Base-by-base conservation (phyloP, 1,284 basidiomycete genomes). In the Cryptococcus sp. region DNA sequence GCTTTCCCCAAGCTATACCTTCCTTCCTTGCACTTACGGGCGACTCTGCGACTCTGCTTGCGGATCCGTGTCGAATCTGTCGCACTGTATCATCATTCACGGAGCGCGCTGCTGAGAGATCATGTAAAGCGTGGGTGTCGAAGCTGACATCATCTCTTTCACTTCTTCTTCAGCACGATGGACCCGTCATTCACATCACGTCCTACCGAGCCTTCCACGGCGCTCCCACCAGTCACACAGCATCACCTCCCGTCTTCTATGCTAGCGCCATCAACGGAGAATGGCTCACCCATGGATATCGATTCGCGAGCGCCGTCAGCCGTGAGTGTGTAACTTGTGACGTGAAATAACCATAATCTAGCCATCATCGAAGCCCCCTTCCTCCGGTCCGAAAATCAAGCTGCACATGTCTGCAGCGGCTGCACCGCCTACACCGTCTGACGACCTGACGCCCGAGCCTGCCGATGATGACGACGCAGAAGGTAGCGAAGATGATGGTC, bases 221-320 rank as follows among this genome's bases (percentile, higher is more conserved):
- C 47, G 10, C 47, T 25, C 19, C 48, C 56, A 17, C 52, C 58
- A 2, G 25, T 47, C 40, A 35, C 62, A 19, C 58, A 64, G 38
- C 61, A 63, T 20, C 65, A 67, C 46, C 50, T 58, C 11, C 66
- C 66, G 25, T 54, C 63, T 15, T 67, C 64, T 10, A 67, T 67
- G 63, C 55, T 67, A 11, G 58, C 55, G 3, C 52, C 65, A 6
- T 49, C 49, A 22, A 42, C 23, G 22, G 19, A 30, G 13, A n/a
- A 27, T 16, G 42, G 35, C 42, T 27, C 38, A 10, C 8, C 13
- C n/a, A 15, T 22, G 23, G 42, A 20, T 27, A 43, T 27, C 30
- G 30, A 35, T 35, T 35, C 8, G 30, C 30, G 30, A 35, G 30
- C 30, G 13, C 30, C 30, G 13, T 35, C 30, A 35, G 30, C 30